A percentile compares a stretch with the other conserved stretches of the same genome.
Conservation (phyloP, 225 moss, liverwort and hornwort genomes). For the Physcomitrellopsis africana region DNA sequence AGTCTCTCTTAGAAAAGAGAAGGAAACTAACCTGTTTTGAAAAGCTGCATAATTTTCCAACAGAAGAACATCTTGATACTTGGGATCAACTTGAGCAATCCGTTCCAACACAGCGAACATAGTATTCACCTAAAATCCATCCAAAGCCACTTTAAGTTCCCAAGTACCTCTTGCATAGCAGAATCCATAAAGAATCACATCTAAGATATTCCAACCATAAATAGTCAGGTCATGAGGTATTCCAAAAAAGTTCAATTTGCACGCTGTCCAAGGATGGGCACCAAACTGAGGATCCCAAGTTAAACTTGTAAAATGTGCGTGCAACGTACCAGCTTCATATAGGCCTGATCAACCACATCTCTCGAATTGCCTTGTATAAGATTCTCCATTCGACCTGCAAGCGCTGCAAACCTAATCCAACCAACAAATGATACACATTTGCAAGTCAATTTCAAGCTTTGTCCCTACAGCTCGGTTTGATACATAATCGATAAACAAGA, state of each 20-base stretch:
- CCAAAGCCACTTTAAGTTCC: constrained; percentile 20
- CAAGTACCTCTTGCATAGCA: not conserved
- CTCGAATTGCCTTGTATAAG: constrained; percentile 95
- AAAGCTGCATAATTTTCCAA: constrained; percentile 98
- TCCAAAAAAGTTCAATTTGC: constrained; percentile 4
- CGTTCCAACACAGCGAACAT: constrained; percentile 96
- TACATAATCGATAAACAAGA: constrained; percentile 11
- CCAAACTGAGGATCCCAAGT: too few relatives aligned
- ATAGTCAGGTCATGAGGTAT: not conserved
- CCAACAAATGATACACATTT: constrained; percentile 15
- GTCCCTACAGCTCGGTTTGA: not conserved
- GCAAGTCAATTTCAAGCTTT: not conserved
- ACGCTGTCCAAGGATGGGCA: not conserved
- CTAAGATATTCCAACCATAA: not conserved
- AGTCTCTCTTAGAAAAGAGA: constrained; percentile 12
- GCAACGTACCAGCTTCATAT: constrained; percentile 83
- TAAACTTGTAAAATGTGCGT: not conserved
- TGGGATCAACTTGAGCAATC: constrained; percentile 93
- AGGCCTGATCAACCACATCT: constrained; percentile 91
- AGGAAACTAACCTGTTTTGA: constrained; percentile 80
- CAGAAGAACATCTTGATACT: constrained; percentile 89
- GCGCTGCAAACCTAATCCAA: constrained; percentile 78
- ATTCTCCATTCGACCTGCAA: constrained; percentile 96
- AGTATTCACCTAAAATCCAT: constrained; percentile 76
- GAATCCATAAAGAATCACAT: not conserved